Evolutionary conservation across 352 stramenopile species (phyloP).

Genomic region (Elongisporangium senticosum): DNA sequence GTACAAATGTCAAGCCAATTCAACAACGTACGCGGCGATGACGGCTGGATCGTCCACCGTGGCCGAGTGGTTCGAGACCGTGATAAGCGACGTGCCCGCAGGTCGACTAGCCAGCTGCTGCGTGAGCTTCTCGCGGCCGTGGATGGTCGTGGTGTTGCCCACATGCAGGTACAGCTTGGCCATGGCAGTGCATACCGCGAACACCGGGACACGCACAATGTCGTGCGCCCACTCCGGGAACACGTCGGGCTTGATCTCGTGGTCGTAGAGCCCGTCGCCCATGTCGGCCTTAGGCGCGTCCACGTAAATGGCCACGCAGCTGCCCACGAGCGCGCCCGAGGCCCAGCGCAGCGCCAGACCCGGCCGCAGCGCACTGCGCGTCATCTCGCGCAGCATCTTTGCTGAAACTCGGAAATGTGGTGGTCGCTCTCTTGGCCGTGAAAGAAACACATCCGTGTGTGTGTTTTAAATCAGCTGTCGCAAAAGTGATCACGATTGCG

Average conservation of each 20-base stretch:
- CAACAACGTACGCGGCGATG: conserved; percentile 47
- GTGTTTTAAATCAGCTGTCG: background rate
- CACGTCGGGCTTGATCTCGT: conserved; percentile 17
- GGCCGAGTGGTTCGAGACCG: conserved; percentile 80
- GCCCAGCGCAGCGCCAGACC: conserved; percentile 10
- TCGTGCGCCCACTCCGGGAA: conserved; percentile 74
- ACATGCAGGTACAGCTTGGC: conserved; percentile 54
- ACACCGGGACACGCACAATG: conserved; percentile 43
- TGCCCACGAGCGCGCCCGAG: background rate
- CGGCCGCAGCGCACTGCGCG: conserved; percentile 5
- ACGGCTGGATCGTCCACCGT: conserved; percentile 76
- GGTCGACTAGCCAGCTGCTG: conserved; percentile 38
- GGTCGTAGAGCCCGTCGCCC: conserved; percentile 41
- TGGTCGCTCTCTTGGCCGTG: background rate
- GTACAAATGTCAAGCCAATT: background rate
- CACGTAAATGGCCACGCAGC: conserved; percentile 35
- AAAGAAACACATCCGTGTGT: background rate
- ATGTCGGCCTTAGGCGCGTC: conserved; percentile 55
- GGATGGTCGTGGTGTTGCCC: conserved; percentile 41
- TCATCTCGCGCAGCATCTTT: background rate
- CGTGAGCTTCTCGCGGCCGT: conserved; percentile 40
- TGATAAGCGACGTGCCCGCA: conserved; percentile 55
- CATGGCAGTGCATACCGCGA: conserved; percentile 31
- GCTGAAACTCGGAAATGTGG: background rate
- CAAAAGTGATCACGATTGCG: background rate